A percentile compares a stretch with the other conserved stretches of the same genome.
phyloP scores from a whole-genome alignment of 306 rosid species.

The Vigna hirtella region DNA sequence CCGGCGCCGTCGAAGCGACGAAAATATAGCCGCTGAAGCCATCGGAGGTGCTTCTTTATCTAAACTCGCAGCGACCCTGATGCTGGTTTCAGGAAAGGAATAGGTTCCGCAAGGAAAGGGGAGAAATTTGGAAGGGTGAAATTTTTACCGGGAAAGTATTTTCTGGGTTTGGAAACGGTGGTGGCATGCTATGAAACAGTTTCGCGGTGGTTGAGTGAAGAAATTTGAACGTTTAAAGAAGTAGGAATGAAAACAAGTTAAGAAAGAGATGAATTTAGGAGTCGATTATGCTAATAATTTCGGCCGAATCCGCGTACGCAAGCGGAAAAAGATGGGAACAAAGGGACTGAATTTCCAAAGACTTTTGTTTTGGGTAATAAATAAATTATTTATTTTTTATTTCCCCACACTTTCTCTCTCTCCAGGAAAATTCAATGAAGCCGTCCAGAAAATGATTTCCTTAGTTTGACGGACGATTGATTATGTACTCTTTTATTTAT shows the following conservation, averaged over 20 bases:
- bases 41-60: conserved; percentile 33
- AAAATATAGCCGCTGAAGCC: conserved; percentile 80
- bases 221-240: conserved; percentile 48
- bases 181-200: conserved; percentile 41
- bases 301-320: conserved; percentile 54
- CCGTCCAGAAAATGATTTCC: conserved; percentile 50
- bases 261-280: neutral
- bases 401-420: conserved; percentile 34
- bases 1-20: conserved; percentile 76
- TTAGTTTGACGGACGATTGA: conserved; percentile 47
- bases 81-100: conserved; percentile 9
- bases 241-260: neutral
- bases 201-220: conserved; percentile 2
- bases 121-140: neutral
- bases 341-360: conserved; percentile 51
- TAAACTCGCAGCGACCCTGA: conserved; percentile 3
- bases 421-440: conserved; percentile 40
- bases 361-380: neutral
- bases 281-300: conserved; percentile 38
- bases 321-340: conserved; percentile 13
- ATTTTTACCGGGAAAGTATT: conserved; percentile 2
- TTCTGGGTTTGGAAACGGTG: conserved; percentile 23
- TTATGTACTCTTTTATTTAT: conserved; percentile 29
- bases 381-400: neutral
- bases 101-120: neutral